phyloP scores from a whole-genome alignment of 805 yeast species.

The Grigorovia humatica region DNA sequence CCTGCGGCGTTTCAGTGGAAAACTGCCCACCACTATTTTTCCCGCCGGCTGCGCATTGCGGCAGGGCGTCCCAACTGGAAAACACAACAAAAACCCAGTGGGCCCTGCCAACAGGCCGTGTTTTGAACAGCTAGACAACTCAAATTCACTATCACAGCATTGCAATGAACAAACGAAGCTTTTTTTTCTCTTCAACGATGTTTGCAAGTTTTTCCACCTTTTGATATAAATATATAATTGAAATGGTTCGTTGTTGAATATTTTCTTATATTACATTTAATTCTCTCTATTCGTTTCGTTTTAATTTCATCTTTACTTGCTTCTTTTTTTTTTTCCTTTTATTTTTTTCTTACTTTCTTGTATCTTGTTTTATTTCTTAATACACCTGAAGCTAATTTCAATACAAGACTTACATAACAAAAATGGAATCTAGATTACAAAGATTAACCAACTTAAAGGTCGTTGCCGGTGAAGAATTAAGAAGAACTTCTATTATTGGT shows the following conservation, averaged over 20 bases:
- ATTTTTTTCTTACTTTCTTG: not conserved
- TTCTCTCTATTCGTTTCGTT: too few species aligned
- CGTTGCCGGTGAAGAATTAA: slow-evolving; percentile 67
- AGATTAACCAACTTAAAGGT: slow-evolving; percentile 79
- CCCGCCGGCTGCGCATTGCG: too few species aligned
- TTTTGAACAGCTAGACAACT: too few species aligned
- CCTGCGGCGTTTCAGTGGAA: too few species aligned
- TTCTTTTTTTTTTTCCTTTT: not conserved
- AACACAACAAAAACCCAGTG: too few species aligned
- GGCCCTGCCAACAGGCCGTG: too few species aligned
- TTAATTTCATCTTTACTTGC: not conserved
- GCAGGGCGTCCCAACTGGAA: too few species aligned
- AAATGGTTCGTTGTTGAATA: too few species aligned
- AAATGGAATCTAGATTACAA: slow-evolving; percentile 42
- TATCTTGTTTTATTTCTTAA: not conserved
- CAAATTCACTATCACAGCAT: too few species aligned
- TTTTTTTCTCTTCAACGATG: not conserved
- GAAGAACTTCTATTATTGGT: slow-evolving; percentile 96
- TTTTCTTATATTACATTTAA: not conserved
- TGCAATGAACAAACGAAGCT: not conserved
- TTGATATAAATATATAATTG: not conserved
- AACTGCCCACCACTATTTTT: too few species aligned
- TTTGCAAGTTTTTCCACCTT: not conserved
- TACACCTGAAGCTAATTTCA: not conserved
- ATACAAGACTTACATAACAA: slow-evolving; percentile 3